Evolutionary conservation across 2,329 filamentous ascomycete genomes (phyloP).

Genomic region (Ophiostoma angusticollis): DNA sequence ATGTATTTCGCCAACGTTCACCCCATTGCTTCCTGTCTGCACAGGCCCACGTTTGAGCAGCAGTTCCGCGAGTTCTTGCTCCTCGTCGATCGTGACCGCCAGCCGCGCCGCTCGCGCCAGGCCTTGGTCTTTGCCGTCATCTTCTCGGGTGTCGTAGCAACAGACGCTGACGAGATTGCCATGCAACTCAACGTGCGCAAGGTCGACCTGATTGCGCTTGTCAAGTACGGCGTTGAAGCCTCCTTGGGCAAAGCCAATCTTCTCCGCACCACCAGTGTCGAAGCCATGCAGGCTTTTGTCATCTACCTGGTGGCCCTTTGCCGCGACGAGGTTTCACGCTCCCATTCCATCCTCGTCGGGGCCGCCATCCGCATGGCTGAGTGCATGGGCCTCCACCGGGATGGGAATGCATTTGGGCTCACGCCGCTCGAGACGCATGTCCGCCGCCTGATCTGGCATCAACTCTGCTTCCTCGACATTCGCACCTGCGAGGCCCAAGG

Average conservation of each 20-base stretch:
- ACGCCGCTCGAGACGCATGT: slow-evolving; percentile 58
- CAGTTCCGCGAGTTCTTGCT: slow-evolving; percentile 57
- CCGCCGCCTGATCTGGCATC: slow-evolving; percentile 62
- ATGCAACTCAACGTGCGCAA: slow-evolving; percentile 9
- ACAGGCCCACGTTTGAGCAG: slow-evolving; percentile 52
- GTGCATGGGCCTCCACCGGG: slow-evolving; percentile 64
- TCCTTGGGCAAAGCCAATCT: slow-evolving; percentile 59
- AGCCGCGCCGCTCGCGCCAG: slow-evolving; percentile 26
- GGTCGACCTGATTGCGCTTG: slow-evolving; percentile 31
- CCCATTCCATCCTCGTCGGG: slow-evolving; percentile 59
- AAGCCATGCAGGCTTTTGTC: slow-evolving; percentile 63
- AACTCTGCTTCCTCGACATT: slow-evolving; percentile 64
- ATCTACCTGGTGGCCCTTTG: slow-evolving; percentile 58
- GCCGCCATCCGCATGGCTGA: slow-evolving; percentile 62
- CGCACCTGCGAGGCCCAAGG: slow-evolving; percentile 64
- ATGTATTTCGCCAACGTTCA: slow-evolving; percentile 60
- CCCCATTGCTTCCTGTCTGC: slow-evolving; percentile 53
- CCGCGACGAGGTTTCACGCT: slow-evolving; percentile 56
- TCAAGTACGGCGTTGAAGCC: slow-evolving; percentile 53
- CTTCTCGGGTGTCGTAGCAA: slow-evolving; percentile 55
- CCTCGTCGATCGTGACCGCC: slow-evolving; percentile 39
- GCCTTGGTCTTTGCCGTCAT: slow-evolving; percentile 57
- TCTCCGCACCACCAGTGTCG: slow-evolving; percentile 55
- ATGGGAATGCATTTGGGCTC: slow-evolving; percentile 53
- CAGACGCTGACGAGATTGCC: slow-evolving; percentile 36